These are phyloP conservation scores for Penicillium argentinense DNA, from an alignment of 495 filamentous ascomycete genomes.

Conservation along the genomic window DNA sequence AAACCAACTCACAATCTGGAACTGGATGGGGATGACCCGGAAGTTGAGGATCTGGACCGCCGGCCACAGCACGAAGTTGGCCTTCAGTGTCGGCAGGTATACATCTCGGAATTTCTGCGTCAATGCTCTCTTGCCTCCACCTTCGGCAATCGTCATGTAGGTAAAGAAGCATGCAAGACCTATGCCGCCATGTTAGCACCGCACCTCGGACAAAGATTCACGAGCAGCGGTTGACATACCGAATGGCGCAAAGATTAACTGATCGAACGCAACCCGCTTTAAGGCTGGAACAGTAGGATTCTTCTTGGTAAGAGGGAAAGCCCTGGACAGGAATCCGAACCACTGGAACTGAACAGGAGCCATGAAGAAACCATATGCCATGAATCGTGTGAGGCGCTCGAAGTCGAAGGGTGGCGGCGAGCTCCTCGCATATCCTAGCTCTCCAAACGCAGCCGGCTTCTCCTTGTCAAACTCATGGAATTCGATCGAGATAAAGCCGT, in stretches of 20 bases:
- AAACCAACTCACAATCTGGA: constrained; percentile 79
- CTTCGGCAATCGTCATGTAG: constrained; percentile 95
- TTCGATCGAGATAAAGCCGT: constrained; percentile 81
- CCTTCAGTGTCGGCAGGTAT: constrained; percentile 90
- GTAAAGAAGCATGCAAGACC: constrained; percentile 88
- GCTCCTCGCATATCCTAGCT: constrained; percentile 64
- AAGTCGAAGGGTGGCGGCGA: constrained; percentile 90
- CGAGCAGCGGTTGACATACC: constrained; percentile 49
- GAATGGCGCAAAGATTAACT: constrained; percentile 91
- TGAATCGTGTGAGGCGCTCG: constrained; percentile 87
- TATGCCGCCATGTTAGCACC: constrained; percentile 34
- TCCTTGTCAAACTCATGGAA: constrained; percentile 87
- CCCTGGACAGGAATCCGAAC: constrained; percentile 82
- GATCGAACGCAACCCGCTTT: constrained; percentile 90
- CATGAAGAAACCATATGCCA: constrained; percentile 95
- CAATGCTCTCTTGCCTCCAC: constrained; percentile 79
- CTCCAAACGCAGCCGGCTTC: constrained; percentile 64
- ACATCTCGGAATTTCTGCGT: constrained; percentile 86
- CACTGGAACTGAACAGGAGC: constrained; percentile 96
- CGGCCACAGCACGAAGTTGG: constrained; percentile 96
- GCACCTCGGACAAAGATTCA: neutral
- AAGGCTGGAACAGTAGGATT: constrained; percentile 72
- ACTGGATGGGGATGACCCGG: constrained; percentile 89
- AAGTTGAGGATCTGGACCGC: constrained; percentile 97
- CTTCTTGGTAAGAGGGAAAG: constrained; percentile 81